These are phyloP conservation scores for Microdochium nivale DNA, from an alignment of 2,329 filamentous ascomycete genomes.

Conservation along the genomic window DNA sequence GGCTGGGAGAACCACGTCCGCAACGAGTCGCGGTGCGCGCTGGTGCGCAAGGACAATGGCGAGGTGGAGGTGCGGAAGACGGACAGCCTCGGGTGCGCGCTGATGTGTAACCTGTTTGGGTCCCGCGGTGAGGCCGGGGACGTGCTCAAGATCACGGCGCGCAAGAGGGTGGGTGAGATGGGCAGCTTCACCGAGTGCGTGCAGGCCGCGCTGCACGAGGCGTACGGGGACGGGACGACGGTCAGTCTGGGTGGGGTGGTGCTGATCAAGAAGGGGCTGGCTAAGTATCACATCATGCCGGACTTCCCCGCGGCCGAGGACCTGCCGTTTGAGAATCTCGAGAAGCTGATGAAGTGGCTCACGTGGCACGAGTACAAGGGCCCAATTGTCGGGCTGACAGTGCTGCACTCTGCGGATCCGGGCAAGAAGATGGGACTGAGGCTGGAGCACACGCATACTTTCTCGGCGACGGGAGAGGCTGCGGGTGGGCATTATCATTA, in stretches of 20 bases:
- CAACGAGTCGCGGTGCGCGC: slow-evolving; percentile 20
- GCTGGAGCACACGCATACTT: slow-evolving; percentile 39
- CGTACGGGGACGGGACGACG: slow-evolving; percentile 21
- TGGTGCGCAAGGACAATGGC: slow-evolving; percentile 9
- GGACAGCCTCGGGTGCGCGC: slow-evolving; percentile 21
- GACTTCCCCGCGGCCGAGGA: slow-evolving; percentile 25
- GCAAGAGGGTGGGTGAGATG: slow-evolving; percentile 14
- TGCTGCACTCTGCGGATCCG: slow-evolving; percentile 32
- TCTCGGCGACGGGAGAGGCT: slow-evolving; percentile 19
- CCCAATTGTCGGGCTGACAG: slow-evolving; percentile 28
- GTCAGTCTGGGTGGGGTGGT: slow-evolving; percentile 33
- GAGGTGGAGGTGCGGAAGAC: slow-evolving; percentile 12
- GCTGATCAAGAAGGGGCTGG: slow-evolving; percentile 25
- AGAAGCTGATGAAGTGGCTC: slow-evolving; percentile 27
- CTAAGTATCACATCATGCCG: slow-evolving; percentile 34
- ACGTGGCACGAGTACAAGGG: slow-evolving; percentile 26
- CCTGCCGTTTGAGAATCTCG: slow-evolving; percentile 17
- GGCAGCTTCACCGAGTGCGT: slow-evolving; percentile 25
- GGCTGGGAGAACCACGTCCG: slow-evolving; percentile 6
- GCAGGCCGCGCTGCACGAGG: slow-evolving; percentile 14
- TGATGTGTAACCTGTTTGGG: slow-evolving; percentile 35
- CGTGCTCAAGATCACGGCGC: slow-evolving; percentile 25
- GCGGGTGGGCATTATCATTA: slow-evolving; percentile 37
- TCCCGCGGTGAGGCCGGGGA: slow-evolving; percentile 22
- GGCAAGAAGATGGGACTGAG: slow-evolving; percentile 24